Evolutionary conservation across 176 grass and related monocot species (phyloP).

Genomic region (Oryza glumipatula): DNA sequence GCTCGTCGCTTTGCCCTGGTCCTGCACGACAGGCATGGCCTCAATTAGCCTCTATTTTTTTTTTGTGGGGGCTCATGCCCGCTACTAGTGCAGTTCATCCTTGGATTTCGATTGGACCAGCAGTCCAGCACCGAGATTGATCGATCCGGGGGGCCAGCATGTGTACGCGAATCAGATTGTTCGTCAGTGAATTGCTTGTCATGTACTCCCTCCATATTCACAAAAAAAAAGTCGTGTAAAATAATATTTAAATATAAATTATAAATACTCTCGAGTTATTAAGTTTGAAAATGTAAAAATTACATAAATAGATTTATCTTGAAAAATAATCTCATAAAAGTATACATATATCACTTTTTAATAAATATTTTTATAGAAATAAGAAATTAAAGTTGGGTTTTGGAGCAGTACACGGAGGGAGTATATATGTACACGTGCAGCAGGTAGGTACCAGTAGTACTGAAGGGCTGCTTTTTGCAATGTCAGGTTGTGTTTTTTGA

Average conservation of each 20-base stretch:
- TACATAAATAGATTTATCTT: no score
- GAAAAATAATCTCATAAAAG: no score
- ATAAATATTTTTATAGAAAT: no score
- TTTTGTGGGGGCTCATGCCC: background rate
- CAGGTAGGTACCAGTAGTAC: no score
- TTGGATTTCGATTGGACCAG: background rate
- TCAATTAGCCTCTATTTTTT: background rate
- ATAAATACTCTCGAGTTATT: no score
- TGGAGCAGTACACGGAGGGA: no score
- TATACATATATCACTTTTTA: no score
- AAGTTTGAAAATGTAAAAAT: no score
- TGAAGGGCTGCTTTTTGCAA: background rate
- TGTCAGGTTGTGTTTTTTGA: background rate
- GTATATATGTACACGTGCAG: no score
- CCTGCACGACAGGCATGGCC: background rate
- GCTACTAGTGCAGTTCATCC: background rate
- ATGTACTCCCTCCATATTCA: background rate
- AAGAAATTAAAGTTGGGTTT: no score
- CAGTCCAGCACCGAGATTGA: background rate
- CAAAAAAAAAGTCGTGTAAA: no score
- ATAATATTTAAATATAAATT: no score
- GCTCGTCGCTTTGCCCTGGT: constrained; percentile 22
- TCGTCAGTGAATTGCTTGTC: background rate
- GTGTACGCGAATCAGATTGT: background rate
- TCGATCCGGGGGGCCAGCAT: background rate